Base-by-base conservation (phyloP, 2,329 filamentous ascomycete genomes). In the Lecanoromycetidae sp. region DNA sequence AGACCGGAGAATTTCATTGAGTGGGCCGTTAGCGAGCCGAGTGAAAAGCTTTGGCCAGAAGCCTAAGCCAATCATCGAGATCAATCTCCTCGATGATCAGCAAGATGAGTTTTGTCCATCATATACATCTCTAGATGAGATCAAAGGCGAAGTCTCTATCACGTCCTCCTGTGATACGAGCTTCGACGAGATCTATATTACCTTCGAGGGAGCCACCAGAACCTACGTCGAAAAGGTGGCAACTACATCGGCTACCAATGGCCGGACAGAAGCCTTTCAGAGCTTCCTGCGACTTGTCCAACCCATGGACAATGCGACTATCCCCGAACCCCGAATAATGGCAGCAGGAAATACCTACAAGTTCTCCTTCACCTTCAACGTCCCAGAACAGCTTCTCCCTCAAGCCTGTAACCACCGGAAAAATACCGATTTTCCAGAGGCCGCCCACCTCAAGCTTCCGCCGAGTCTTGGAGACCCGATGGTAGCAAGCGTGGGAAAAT, bases 301-400 rank as follows among this genome's bases (percentile, higher is more conserved):
- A 57, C 79, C 79, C 3, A 71, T 79, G 29, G 60, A 72, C 34
- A 60, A 71, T 2, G 57, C 63, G 13, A 60, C 63, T n/a, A 72
- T 79, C 48, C 78, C 79, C 0, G 65, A 68, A 27, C 70, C 75
- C 30, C 66, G 72, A 22, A 63, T 78, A 4, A 62, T 79, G 2
- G 66, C 72, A 55, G 69, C 72, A n/a, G 73, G 71, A 10, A 66
- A 65, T 51, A 67, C 64, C 9, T 81, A 82, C 60, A 67, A 61
- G 7, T 77, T 81, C 49, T 74, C 76, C 1, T 83, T 82, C 58
- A 71, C 70, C 22, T 83, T 83, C 56, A 75, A 77, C 46, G 68
- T 83, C 1, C 79, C 79, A 0, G 66, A 73, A 27, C 71, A 71
- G 15, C 63, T 83, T 3, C 69, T 83, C 0, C 77, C 77, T 5